Percentiles rank a stretch among this genome's conserved stretches.
Conservation (phyloP, 768 basidiomycete species). For the Megacollybia marginata region DNA sequence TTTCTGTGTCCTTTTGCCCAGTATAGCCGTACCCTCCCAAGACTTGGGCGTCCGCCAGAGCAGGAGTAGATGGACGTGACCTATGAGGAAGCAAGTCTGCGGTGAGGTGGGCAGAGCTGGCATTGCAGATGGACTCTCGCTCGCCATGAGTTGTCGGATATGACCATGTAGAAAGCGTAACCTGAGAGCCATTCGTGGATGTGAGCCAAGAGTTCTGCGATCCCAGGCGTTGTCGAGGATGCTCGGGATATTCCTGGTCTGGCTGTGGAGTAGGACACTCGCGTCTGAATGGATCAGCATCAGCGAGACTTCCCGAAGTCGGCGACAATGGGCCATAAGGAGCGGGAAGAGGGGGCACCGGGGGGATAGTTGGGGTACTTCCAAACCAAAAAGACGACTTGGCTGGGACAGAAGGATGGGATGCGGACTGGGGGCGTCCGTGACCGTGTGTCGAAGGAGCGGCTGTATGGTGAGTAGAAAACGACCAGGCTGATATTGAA, state of each 20-base stretch:
- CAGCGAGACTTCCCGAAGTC: slow-evolving; percentile 28
- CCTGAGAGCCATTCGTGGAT: slow-evolving; percentile 49
- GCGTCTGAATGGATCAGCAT: slow-evolving; percentile 62
- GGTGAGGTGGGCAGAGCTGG: slow-evolving; percentile 34
- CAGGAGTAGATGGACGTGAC: slow-evolving; percentile 44
- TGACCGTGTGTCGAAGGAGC: slow-evolving; percentile 24
- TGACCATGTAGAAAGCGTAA: slow-evolving; percentile 60
- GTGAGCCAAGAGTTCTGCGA: slow-evolving; percentile 75
- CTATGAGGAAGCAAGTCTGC: slow-evolving; percentile 28
- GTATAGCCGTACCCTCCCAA: slow-evolving; percentile 64
- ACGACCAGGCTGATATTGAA: slow-evolving; percentile 65
- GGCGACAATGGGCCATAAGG: slow-evolving; percentile 44
- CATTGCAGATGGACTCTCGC: slow-evolving; percentile 20
- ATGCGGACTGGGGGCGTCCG: slow-evolving; percentile 26
- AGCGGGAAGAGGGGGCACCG: slow-evolving; percentile 63
- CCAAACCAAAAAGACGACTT: slow-evolving; percentile 65
- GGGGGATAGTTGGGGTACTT: slow-evolving; percentile 37
- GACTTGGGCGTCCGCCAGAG: slow-evolving; percentile 51
- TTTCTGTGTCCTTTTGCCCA: slow-evolving; percentile 44
- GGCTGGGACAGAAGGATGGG: slow-evolving; percentile 35
- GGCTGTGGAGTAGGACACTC: slow-evolving; percentile 34
- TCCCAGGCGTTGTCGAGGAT: slow-evolving; percentile 42
- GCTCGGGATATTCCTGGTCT: slow-evolving; percentile 5
- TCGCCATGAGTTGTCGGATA: slow-evolving; percentile 45
- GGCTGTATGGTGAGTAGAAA: slow-evolving; percentile 56